Conservation (phyloP, 164 flowering plant species). For the Dillenia suffruticosa region DNA sequence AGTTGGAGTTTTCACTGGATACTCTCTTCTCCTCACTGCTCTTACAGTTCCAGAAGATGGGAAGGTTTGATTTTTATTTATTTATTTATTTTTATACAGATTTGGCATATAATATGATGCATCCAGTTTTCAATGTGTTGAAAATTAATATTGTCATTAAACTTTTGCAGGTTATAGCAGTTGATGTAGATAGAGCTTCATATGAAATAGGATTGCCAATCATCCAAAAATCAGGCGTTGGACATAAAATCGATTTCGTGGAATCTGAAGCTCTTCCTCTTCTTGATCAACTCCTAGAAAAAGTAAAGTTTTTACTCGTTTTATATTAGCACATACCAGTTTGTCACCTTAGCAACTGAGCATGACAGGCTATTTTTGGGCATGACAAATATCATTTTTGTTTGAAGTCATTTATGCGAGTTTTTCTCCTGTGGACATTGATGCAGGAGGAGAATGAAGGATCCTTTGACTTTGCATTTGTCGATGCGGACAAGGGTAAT, state of each 20-base stretch:
- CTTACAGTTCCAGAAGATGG: conserved; percentile 15
- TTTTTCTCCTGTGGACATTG: neutral
- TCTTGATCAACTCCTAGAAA: conserved; percentile 17
- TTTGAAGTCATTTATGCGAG: neutral
- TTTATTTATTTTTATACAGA: neutral
- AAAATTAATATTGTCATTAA: neutral
- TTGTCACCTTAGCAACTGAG: too few species aligned
- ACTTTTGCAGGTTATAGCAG: conserved; percentile 29
- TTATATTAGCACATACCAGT: neutral
- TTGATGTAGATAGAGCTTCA: conserved; percentile 23
- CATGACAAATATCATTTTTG: neutral
- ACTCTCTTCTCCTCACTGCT: conserved; percentile 13
- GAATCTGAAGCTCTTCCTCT: conserved; percentile 13
- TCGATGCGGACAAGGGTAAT: conserved; percentile 26
- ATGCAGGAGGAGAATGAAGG: conserved; percentile 9
- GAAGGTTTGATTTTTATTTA: neutral
- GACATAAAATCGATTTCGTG: conserved; percentile 28
- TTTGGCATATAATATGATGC: neutral
- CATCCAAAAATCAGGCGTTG: conserved; percentile 24
- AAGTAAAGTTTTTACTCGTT: conserved; percentile 7
- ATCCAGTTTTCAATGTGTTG: neutral
- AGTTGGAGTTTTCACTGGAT: conserved; percentile 18
- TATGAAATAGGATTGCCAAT: conserved; percentile 25
- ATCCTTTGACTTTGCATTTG: conserved; percentile 22
- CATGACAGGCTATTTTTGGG: too few species aligned